Percentiles rank a stretch among this genome's conserved stretches.
phyloP scores from a whole-genome alignment of 345 rosid species.

The Ceriops zippeliana region DNA sequence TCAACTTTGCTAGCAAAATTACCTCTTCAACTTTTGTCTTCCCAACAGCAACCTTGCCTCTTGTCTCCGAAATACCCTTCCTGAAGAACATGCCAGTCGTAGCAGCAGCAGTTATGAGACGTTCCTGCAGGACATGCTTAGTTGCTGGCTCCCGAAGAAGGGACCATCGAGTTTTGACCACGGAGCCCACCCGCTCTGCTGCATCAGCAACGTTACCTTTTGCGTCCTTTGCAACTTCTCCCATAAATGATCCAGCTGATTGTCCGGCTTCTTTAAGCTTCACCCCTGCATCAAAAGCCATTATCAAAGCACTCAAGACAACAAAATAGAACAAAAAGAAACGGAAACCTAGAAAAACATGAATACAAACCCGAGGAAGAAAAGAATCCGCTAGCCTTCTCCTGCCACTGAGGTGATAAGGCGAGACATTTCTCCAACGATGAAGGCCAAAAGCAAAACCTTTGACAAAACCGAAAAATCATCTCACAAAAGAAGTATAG shows the following conservation, averaged over 20 bases:
- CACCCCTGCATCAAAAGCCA: slow-evolving; percentile 45
- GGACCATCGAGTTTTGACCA: slow-evolving; percentile 73
- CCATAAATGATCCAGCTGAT: slow-evolving; percentile 75
- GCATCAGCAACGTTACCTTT: slow-evolving; percentile 81
- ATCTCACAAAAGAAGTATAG: not conserved
- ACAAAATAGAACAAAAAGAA: not conserved
- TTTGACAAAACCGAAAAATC: not conserved
- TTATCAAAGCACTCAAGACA: slow-evolving; percentile 7
- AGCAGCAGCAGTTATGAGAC: slow-evolving; percentile 76
- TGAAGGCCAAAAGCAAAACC: slow-evolving; percentile 8
- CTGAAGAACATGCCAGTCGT: slow-evolving; percentile 80
- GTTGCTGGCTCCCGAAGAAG: slow-evolving; percentile 86
- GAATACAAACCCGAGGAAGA: slow-evolving; percentile 64
- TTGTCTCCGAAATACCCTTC: slow-evolving; percentile 79
- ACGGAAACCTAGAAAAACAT: not conserved
- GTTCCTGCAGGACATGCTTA: slow-evolving; percentile 75
- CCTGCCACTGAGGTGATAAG: slow-evolving; percentile 79
- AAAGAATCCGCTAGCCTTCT: slow-evolving; percentile 73
- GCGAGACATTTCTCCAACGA: slow-evolving; percentile 57
- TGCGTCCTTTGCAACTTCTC: slow-evolving; percentile 87
- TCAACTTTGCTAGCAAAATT: slow-evolving; percentile 10
- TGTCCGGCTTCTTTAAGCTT: slow-evolving; percentile 83
- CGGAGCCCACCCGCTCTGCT: slow-evolving; percentile 76
- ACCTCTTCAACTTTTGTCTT: slow-evolving; percentile 96
- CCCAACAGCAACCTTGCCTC: slow-evolving; percentile 85